Percentiles rank a stretch among this genome's conserved stretches.
Evolutionary conservation across 2,329 filamentous ascomycete species (phyloP).

Genomic region (Verticillium klebahnii): DNA sequence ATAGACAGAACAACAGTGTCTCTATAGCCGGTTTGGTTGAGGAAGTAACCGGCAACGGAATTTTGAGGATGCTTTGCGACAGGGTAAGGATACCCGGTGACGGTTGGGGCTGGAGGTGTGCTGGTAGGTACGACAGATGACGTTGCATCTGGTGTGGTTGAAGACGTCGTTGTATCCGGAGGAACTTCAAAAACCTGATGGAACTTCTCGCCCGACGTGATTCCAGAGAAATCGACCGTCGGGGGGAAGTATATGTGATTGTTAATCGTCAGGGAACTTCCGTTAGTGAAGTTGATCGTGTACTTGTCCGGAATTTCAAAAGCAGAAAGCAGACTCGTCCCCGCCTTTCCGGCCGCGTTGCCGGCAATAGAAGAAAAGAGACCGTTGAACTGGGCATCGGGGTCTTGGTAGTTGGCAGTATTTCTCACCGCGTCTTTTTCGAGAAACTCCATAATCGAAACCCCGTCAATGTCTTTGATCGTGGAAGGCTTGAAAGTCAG

Average conservation of each 20-base stretch:
- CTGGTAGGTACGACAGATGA: background rate
- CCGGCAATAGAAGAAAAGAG: constrained; percentile 8
- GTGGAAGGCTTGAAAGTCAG: constrained; percentile 1
- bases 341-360: background rate
- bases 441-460: constrained; percentile 7
- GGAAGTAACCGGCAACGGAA: constrained; percentile 20
- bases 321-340: background rate
- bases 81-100: constrained; percentile 19
- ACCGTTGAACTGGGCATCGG: constrained; percentile 15
- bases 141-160: background rate
- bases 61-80: constrained; percentile 16
- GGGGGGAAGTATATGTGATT: background rate
- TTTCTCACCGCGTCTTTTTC: constrained; percentile 2
- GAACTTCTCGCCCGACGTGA: constrained; percentile 1
- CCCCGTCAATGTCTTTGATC: constrained; percentile 4
- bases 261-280: background rate
- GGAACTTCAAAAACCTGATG: constrained; percentile 7
- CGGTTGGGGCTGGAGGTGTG: background rate
- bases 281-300: constrained; percentile 10
- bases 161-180: background rate
- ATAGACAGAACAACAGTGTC: constrained; percentile 21
- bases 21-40: constrained; percentile 20
- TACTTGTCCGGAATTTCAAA: constrained; percentile 2
- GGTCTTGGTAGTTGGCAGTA: constrained; percentile 9
- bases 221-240: background rate